These are phyloP conservation scores for Pseudophaeomoniella oleicola DNA, from an alignment of 2,329 filamentous ascomycete species.

Conservation along the genomic window DNA sequence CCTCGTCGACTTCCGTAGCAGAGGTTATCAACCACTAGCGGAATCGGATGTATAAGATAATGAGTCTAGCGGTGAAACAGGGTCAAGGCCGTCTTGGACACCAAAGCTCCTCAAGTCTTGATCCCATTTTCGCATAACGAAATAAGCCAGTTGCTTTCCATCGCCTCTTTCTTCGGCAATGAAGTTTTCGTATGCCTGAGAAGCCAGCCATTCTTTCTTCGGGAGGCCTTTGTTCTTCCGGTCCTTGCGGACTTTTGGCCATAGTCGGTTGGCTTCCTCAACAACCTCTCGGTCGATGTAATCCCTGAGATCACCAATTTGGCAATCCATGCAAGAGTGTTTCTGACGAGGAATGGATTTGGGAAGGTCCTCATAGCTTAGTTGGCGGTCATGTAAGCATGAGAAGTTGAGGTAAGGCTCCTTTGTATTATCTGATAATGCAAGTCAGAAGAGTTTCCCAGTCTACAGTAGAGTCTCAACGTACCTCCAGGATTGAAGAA, in stretches of 20 bases:
- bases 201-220: neutral
- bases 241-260: neutral
- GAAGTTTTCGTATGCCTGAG: neutral
- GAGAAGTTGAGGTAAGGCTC: neutral
- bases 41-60: neutral
- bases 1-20: too few relatives aligned
- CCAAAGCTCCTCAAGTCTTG: neutral
- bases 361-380: neutral
- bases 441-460: too few relatives aligned
- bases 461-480: too few relatives aligned
- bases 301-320: neutral
- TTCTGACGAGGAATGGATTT: neutral
- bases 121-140: neutral
- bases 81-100: neutral
- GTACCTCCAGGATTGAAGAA: neutral
- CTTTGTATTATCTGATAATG: neutral
- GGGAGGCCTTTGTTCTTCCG: neutral
- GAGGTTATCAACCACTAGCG: neutral
- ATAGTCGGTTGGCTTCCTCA: neutral
- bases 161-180: neutral
- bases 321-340: neutral
- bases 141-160: neutral
- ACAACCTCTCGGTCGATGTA: neutral
- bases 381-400: neutral
- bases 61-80: neutral